phyloP scores from a whole-genome alignment of 2,329 filamentous ascomycete genomes.

The Colletotrichum karsti region DNA sequence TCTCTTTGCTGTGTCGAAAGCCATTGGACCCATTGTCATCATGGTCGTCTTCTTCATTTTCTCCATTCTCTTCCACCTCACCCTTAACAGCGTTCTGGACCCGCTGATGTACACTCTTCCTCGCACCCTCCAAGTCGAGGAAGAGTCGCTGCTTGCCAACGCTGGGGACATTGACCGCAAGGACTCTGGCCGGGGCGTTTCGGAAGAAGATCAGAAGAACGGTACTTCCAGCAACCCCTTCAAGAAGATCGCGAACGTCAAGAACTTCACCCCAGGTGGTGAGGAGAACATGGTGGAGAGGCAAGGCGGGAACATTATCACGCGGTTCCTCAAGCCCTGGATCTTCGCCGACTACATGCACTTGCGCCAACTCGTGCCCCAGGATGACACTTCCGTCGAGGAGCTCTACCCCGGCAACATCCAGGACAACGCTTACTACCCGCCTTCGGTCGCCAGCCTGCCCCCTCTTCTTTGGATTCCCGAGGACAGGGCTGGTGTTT shows the following conservation, averaged over 20 bases:
- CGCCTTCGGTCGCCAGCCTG: constrained; percentile 71
- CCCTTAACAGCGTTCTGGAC: constrained; percentile 73
- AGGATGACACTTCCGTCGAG: constrained; percentile 53
- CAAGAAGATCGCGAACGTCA: constrained; percentile 29
- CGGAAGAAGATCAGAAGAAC: constrained; percentile 20
- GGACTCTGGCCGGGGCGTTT: constrained; percentile 28
- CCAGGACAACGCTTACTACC: constrained; percentile 75
- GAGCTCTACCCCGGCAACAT: constrained; percentile 69
- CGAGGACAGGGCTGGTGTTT: constrained; percentile 77
- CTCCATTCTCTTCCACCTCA: constrained; percentile 79
- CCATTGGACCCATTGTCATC: constrained; percentile 75
- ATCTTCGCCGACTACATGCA: constrained; percentile 76
- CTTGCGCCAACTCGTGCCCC: constrained; percentile 75
- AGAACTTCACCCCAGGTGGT: constrained; percentile 23
- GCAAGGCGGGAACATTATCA: constrained; percentile 66
- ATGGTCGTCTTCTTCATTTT: constrained; percentile 82
- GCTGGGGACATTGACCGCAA: constrained; percentile 27
- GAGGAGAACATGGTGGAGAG: constrained; percentile 36
- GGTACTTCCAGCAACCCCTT: constrained; percentile 29
- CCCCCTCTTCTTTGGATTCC: constrained; percentile 87
- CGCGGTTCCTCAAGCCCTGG: constrained; percentile 81
- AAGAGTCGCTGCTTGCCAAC: constrained; percentile 40
- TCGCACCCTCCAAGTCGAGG: constrained; percentile 60
- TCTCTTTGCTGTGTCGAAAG: constrained; percentile 76
- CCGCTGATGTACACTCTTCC: constrained; percentile 79